Base-by-base conservation (phyloP, 306 rosid genomes). In the Citrullus amarus region DNA sequence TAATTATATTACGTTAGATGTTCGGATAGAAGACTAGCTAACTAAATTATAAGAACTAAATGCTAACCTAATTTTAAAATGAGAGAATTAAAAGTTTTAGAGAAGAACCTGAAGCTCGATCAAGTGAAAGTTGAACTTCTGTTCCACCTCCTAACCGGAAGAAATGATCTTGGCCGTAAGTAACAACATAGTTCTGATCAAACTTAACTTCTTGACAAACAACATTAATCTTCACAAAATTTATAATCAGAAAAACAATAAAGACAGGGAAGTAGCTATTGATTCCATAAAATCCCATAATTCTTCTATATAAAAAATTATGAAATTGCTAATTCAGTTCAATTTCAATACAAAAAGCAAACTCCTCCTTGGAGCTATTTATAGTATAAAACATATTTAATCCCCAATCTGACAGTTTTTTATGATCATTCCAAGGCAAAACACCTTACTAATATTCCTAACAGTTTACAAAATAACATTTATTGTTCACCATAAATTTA, bases 101-200 rank as follows among this genome's bases (percentile, higher is more conserved):
- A 61, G 15, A n/a, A 15, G 5, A 58, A 83, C 86, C 86, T 61
- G 79, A 59, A 8, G 76, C 20, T 9, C 1, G 36, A 56, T 80
- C 84, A 55, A 83, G 12, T 5, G 84, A 70, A 10, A 80, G 75
- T 59, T 55, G 78, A 77, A 84, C 59, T 80, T 80, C 57, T 48
- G 25, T 43, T 60, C 79, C 84, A 0, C 36, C 59, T 38, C 32
- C 18, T 20, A 43, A 30, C 25, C 32, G 4, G 4, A 61, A n/a
- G 71, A 13, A 22, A 78, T 62, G 75, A 39, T 74, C 78, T 6
- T 36, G 8, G 6, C 76, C 79, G 44, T 39, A 81, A 3, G 69
- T 63, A 25, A 57, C 11, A 5, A 55, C 5, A 55, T 73, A 84
- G 51, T 74, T 44, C 2, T 58, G 22, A 2, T 73, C 63, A 65